These are phyloP conservation scores for Alternaria novae-zelandiae DNA, from an alignment of 2,329 filamentous ascomycete species.

Conservation along the genomic window DNA sequence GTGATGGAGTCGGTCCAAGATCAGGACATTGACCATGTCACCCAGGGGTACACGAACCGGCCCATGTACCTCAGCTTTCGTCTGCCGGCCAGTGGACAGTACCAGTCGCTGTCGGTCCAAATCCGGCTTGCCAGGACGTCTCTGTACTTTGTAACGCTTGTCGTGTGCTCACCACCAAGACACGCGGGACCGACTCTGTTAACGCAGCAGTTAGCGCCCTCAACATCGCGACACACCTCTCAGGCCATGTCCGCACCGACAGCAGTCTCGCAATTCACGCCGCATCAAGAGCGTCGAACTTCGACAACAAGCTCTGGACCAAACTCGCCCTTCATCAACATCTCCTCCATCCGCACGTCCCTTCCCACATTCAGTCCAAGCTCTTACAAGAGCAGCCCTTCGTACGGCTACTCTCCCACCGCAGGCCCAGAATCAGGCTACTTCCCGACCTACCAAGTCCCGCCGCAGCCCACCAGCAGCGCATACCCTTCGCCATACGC, in stretches of 20 bases:
- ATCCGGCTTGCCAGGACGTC: constrained; percentile 52
- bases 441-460: constrained; percentile 40
- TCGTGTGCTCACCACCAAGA: constrained; percentile 39
- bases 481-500: constrained; percentile 40
- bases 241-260: constrained; percentile 40
- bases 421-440: constrained; percentile 43
- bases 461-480: constrained; percentile 26
- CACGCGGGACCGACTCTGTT: constrained; percentile 37
- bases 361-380: constrained; percentile 42
- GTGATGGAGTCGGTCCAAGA: constrained; percentile 51
- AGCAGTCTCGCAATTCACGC: constrained; percentile 35
- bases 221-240: constrained; percentile 34
- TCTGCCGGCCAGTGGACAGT: constrained; percentile 36
- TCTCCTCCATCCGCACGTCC: constrained; percentile 43
- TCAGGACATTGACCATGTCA: constrained; percentile 53
- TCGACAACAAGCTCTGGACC: constrained; percentile 45
- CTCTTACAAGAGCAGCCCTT: constrained; percentile 43
- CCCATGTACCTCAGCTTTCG: constrained; percentile 51
- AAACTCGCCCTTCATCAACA: constrained; percentile 45
- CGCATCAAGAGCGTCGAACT: constrained; percentile 33
- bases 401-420: constrained; percentile 44
- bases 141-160: constrained; percentile 55
- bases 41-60: constrained; percentile 52
- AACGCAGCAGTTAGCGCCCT: constrained; percentile 43
- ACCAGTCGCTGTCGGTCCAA: constrained; percentile 45